Evolutionary conservation across 2,329 filamentous ascomycete genomes (phyloP).

Genomic region (Spiromastix sp.): DNA sequence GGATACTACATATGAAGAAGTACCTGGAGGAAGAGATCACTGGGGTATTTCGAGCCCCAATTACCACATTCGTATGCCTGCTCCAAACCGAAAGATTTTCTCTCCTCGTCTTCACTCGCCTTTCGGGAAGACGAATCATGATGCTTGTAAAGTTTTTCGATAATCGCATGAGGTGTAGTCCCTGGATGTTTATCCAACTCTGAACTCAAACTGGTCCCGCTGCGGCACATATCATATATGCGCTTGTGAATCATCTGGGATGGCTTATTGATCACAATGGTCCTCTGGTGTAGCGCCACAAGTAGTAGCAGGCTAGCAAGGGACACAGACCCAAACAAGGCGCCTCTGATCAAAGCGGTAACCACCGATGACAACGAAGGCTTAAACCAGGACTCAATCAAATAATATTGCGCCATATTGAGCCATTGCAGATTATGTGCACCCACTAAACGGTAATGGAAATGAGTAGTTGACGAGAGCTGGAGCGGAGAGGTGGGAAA

Average conservation of each 20-base stretch:
- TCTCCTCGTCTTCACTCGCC: background rate
- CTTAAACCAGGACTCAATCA: no score
- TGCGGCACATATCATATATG: slow-evolving; percentile 44
- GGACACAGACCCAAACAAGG: slow-evolving; percentile 1
- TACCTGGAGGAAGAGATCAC: slow-evolving; percentile 56
- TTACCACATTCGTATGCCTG: slow-evolving; percentile 52
- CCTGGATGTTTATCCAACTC: slow-evolving; percentile 44
- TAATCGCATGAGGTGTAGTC: slow-evolving; percentile 43
- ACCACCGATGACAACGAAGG: no score
- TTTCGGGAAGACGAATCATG: slow-evolving; percentile 9
- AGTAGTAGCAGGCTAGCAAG: slow-evolving; percentile 4
- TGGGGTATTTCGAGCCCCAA: slow-evolving; percentile 55
- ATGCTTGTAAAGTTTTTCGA: slow-evolving; percentile 45
- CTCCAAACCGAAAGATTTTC: slow-evolving; percentile 32
- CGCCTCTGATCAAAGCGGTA: no score
- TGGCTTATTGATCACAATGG: slow-evolving; percentile 10
- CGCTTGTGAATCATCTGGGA: slow-evolving; percentile 33
- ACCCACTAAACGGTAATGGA: no score
- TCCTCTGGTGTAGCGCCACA: slow-evolving; percentile 8
- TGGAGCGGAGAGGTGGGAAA: no score
- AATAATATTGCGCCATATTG: no score
- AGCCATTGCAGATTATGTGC: no score
- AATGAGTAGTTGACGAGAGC: no score
- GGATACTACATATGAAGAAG: no score
- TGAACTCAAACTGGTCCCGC: slow-evolving; percentile 46